These are phyloP conservation scores for Fusarium mundagurra DNA, from an alignment of 2,329 filamentous ascomycete genomes.

Conservation along the genomic window DNA sequence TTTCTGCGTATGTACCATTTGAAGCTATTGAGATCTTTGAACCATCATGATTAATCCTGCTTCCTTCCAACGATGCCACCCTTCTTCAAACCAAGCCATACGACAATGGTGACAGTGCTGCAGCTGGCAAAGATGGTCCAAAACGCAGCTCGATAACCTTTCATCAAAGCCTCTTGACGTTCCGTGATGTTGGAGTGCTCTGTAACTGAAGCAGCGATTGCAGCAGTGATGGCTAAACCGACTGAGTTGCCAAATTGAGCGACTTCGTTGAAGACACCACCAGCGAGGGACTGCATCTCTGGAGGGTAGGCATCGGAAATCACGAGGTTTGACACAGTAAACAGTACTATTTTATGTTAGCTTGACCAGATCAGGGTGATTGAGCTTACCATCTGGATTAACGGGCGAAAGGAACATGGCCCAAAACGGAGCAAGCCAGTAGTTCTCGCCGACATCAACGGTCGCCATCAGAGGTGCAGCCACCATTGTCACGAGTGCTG, in stretches of 20 bases:
- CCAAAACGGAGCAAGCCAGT: slow-evolving; percentile 60
- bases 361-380: no score
- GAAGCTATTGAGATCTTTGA: fast-evolving
- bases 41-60: slow-evolving; percentile 37
- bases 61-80: slow-evolving; percentile 62
- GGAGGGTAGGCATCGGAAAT: slow-evolving; percentile 64
- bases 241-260: slow-evolving; percentile 66
- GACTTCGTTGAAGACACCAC: slow-evolving; percentile 68
- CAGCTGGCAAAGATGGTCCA: slow-evolving; percentile 60
- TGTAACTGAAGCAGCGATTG: slow-evolving; percentile 58
- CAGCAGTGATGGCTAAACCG: slow-evolving; percentile 61
- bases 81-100: slow-evolving; percentile 54
- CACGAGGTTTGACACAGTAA: slow-evolving; percentile 64
- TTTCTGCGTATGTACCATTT: background rate
- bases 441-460: slow-evolving; percentile 56
- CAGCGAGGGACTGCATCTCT: slow-evolving; percentile 65
- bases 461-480: slow-evolving; percentile 66
- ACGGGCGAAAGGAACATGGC: slow-evolving; percentile 57
- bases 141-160: slow-evolving; percentile 62
- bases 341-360: slow-evolving; percentile 52
- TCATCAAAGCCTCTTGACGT: slow-evolving; percentile 53
- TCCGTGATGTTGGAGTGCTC: slow-evolving; percentile 46
- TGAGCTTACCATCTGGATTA: slow-evolving; percentile 51
- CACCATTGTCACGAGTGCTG: slow-evolving; percentile 55
- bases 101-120: slow-evolving; percentile 49